A percentile compares a stretch with the other conserved stretches of the same genome.
Evolutionary conservation across 2,329 filamentous ascomycete genomes (phyloP).

Genomic region (Trichoderma sp.): DNA sequence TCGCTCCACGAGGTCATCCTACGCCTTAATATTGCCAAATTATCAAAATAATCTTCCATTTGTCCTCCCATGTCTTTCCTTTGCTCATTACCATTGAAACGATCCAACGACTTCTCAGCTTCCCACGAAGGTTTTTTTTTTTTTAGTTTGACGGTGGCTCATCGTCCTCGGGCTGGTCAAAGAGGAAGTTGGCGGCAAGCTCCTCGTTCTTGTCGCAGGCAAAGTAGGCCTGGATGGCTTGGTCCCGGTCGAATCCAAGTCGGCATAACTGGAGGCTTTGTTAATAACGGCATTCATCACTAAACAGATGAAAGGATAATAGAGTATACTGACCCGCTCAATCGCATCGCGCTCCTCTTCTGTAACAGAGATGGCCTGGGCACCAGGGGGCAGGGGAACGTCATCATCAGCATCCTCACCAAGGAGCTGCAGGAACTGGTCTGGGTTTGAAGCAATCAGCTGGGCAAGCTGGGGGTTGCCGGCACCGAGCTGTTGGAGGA

Average conservation of each 20-base stretch:
- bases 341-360: slow-evolving; percentile 97
- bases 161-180: slow-evolving; percentile 92
- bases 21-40: slow-evolving; percentile 19
- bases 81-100: slow-evolving; percentile 35
- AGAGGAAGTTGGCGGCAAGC: slow-evolving; percentile 95
- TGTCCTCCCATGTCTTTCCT: slow-evolving; percentile 27
- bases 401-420: slow-evolving; percentile 88
- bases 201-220: slow-evolving; percentile 99
- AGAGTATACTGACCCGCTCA: slow-evolving; percentile 69
- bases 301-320: not conserved
- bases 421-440: slow-evolving; percentile 88
- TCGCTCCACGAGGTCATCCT: slow-evolving; percentile 9
- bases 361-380: slow-evolving; percentile 87
- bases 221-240: slow-evolving; percentile 97
- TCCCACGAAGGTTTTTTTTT: slow-evolving; percentile 31
- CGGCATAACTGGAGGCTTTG: slow-evolving; percentile 70
- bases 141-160: slow-evolving; percentile 56
- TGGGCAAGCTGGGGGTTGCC: slow-evolving; percentile 94
- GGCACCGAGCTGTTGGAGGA: slow-evolving; percentile 91
- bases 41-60: slow-evolving; percentile 15
- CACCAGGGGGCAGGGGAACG: slow-evolving; percentile 81
- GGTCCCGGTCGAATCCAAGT: slow-evolving; percentile 88
- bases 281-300: slow-evolving; percentile 10
- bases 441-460: slow-evolving; percentile 87
- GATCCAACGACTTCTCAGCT: slow-evolving; percentile 31